Evolutionary conservation across 805 yeast genomes (phyloP).

Genomic region (Ogataea neopini): DNA sequence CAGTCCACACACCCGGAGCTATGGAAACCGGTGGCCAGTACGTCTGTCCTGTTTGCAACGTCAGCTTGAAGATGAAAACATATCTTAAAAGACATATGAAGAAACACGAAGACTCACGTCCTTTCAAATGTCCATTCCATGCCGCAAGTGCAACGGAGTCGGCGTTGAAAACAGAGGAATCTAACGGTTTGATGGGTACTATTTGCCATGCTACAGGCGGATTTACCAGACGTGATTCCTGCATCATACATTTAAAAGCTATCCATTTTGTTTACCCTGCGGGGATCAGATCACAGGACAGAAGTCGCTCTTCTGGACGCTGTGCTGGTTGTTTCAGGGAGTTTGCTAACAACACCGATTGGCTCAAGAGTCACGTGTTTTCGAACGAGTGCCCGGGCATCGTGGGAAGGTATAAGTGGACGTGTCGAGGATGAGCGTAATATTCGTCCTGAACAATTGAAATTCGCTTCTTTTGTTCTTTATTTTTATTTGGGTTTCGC

Average conservation of each 20-base stretch:
- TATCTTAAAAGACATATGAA: slow-evolving; percentile 57
- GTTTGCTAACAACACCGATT: slow-evolving; percentile 49
- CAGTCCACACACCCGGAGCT: too few species aligned
- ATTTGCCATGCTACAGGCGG: slow-evolving; percentile 61
- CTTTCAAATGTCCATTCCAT: slow-evolving; percentile 58
- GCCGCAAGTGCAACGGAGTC: slow-evolving; percentile 15
- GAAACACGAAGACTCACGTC: slow-evolving; percentile 50
- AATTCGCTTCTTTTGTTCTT: too few species aligned
- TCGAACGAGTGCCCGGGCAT: slow-evolving; percentile 46
- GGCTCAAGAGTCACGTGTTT: slow-evolving; percentile 54
- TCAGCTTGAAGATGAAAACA: slow-evolving; percentile 51
- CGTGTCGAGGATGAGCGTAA: not conserved
- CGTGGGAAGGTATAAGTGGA: slow-evolving; percentile 22
- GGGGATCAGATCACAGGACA: slow-evolving; percentile 49
- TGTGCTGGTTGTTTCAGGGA: slow-evolving; percentile 57
- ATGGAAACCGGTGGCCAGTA: too few species aligned
- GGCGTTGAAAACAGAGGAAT: slow-evolving; percentile 11
- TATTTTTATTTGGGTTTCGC: too few species aligned
- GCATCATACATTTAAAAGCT: slow-evolving; percentile 57
- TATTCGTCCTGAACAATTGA: too few species aligned
- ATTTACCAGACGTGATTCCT: slow-evolving; percentile 59
- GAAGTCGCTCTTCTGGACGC: slow-evolving; percentile 45
- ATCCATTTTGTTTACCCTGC: slow-evolving; percentile 58
- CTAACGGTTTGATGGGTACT: too few species aligned
- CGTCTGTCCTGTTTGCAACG: slow-evolving; percentile 50